phyloP scores from a whole-genome alignment of 225 moss, liverwort and hornwort genomes.

The Pseudoscleropodium purum region DNA sequence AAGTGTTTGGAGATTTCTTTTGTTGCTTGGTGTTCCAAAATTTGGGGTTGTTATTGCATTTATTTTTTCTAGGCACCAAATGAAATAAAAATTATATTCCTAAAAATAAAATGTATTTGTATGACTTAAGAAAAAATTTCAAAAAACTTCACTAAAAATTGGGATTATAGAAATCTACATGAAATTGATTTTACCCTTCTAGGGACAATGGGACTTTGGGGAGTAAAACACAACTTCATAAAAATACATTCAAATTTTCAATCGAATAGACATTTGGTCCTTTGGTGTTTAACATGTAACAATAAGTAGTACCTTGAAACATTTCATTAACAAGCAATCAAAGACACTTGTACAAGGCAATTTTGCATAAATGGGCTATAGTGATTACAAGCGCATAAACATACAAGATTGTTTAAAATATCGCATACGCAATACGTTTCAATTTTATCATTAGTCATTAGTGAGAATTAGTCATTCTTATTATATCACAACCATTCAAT shows the following conservation, averaged over 20 bases:
- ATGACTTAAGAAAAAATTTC: background rate
- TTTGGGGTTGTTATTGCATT: too few relatives aligned
- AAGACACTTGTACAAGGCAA: too few relatives aligned
- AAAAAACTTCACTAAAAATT: background rate
- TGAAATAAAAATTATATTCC: background rate
- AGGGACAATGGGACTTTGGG: rapidly evolving
- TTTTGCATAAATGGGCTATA: rapidly evolving
- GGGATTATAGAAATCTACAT: rapidly evolving
- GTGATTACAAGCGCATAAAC: background rate
- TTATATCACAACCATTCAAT: background rate
- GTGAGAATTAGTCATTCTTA: background rate
- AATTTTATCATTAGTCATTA: background rate
- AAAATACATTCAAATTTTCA: rapidly evolving
- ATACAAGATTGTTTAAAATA: background rate
- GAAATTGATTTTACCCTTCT: rapidly evolving
- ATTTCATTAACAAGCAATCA: background rate
- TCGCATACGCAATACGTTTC: rapidly evolving
- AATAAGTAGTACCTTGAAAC: background rate
- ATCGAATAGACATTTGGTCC: background rate
- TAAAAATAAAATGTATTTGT: too few relatives aligned
- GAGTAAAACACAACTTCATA: rapidly evolving
- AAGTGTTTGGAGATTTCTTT: rapidly evolving
- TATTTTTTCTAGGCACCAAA: background rate
- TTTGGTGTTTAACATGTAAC: too few relatives aligned
- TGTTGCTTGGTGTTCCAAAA: rapidly evolving